Evolutionary conservation across 352 stramenopile genomes (phyloP).

Genomic region (Aphanomyces astaci): DNA sequence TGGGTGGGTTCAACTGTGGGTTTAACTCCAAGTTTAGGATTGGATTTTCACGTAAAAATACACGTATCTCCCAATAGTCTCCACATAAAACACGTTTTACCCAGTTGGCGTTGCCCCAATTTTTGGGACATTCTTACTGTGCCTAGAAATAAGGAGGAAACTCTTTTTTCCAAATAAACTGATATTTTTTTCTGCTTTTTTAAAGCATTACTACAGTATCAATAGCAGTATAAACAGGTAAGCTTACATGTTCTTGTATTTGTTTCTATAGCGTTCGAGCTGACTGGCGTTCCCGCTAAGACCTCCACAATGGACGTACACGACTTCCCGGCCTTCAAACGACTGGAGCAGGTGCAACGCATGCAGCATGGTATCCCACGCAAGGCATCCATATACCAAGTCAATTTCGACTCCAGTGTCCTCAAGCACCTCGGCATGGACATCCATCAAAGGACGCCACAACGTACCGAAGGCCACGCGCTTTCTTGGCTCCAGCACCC

Average conservation of each 20-base stretch:
- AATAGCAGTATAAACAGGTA: not conserved
- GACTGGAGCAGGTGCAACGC: constrained; percentile 33
- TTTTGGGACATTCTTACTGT: not conserved
- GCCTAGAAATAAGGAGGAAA: too few species aligned
- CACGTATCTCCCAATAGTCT: not conserved
- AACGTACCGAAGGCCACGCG: constrained; percentile 69
- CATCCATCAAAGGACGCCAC: constrained; percentile 41
- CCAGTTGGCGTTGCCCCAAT: not conserved
- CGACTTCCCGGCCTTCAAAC: constrained; percentile 39
- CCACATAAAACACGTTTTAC: too few species aligned
- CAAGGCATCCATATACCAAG: constrained; percentile 61
- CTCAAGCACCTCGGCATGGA: constrained; percentile 53
- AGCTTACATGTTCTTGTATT: not conserved
- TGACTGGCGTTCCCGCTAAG: constrained; percentile 66
- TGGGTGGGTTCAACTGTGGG: not conserved
- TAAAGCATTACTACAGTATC: too few species aligned
- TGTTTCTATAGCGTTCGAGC: constrained; percentile 44
- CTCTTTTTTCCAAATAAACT: too few species aligned
- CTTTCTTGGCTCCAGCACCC: constrained; percentile 36
- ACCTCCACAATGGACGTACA: constrained; percentile 78
- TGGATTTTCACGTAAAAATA: not conserved
- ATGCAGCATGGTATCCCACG: constrained; percentile 71
- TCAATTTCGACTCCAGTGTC: constrained; percentile 63
- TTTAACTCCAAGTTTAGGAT: not conserved
- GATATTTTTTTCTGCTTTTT: too few species aligned